phyloP scores from a whole-genome alignment of 139 green algal species.

The Pleodorina starrii region DNA sequence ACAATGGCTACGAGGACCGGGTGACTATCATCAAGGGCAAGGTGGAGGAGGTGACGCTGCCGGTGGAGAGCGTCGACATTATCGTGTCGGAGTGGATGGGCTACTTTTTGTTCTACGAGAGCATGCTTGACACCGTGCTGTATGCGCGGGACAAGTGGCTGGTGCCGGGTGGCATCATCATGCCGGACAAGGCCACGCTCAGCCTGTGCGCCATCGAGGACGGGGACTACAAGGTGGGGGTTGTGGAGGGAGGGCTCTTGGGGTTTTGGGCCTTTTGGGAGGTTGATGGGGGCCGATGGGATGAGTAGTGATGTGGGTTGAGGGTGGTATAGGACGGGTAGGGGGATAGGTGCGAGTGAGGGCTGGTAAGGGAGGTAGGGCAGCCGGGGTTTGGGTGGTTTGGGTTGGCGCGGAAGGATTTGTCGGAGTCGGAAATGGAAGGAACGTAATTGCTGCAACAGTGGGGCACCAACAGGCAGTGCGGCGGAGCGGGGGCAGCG shows the following conservation, averaged over 20 bases:
- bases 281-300: too few relatives aligned
- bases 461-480: too few relatives aligned
- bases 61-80: constrained; percentile 87
- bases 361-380: too few relatives aligned
- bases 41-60: constrained; percentile 82
- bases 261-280: background rate
- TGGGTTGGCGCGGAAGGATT: too few relatives aligned
- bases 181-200: constrained; percentile 85
- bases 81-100: constrained; percentile 96
- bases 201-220: constrained; percentile 90
- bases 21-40: constrained; percentile 93
- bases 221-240: constrained; percentile 84
- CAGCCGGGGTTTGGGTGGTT: too few relatives aligned
- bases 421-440: too few relatives aligned
- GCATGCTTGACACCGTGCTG: constrained; percentile 94
- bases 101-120: constrained; percentile 92
- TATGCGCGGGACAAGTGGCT: constrained; percentile 92
- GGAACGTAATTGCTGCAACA: too few relatives aligned
- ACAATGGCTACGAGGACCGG: constrained; percentile 82
- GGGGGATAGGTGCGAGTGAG: too few relatives aligned
- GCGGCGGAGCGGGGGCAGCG: too few relatives aligned
- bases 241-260: background rate
- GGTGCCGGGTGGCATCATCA: constrained; percentile 79
- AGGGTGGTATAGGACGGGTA: too few relatives aligned
- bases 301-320: too few relatives aligned